Evolutionary conservation across 345 rosid species (phyloP), one percentile per base, ranked within the genome.

Genomic region (Rubroshorea leprosula): DNA sequence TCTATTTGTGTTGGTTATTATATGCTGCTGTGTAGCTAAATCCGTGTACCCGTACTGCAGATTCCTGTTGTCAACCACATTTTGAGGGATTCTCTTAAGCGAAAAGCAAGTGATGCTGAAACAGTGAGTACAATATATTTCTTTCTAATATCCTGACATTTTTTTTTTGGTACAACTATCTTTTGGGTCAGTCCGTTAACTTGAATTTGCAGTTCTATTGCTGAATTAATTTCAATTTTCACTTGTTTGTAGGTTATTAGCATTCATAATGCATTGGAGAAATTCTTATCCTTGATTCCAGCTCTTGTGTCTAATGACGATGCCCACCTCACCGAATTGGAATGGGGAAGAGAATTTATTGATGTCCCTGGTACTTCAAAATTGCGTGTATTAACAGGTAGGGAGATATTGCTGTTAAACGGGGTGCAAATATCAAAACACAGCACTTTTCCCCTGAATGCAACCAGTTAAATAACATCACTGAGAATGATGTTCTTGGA

Each of bases 81-180:
- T 54, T 80, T 93, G 62, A 85, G 72, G 51, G 79, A 74, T 72
- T 85, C 99, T 67, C 83, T 86, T 55, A 93, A 92, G 80, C 84
- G 78, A 46, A 92, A 92, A 72, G 68, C 75, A 55, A 86, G 93
- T 51, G 89, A 89, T 63, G 83, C 93, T 55, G 91, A 92, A 41
- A 77, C 81, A 13, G 95, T 86, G 17, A 75, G 95, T 69, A 46
- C 39, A 59, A 21, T 55, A 35, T 46, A 38, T 41, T 55, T 27
- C 47, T 16, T 54, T 45, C 31, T 55, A 10, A 16, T 27, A 51
- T 50, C 7, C 14, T 13, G 56, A 26, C 49, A 16, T 57, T 29
- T 24, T 27, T 58, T 13, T 55, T 23, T 12, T 21, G 14, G 6
- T 38, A 6, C 12, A 35, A 6, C 12, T 35, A 6, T 35, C 19